phyloP scores from a whole-genome alignment of 108 stramenopile genomes.

The Cyclotella atomus region DNA sequence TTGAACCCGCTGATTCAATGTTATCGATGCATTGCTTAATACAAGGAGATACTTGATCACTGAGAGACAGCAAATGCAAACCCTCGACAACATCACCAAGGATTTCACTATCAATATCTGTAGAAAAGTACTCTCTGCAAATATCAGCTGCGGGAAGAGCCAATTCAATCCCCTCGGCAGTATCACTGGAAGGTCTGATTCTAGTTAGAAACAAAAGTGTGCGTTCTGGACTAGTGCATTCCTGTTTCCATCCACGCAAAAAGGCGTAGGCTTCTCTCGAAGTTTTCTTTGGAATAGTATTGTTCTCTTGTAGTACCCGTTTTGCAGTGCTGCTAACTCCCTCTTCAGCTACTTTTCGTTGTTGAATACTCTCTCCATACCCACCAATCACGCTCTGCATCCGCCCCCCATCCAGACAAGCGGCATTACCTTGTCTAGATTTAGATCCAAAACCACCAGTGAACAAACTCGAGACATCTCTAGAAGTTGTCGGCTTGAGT shows the following conservation, averaged over 20 bases:
- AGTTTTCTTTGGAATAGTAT: constrained; percentile 34
- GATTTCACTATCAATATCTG: constrained; percentile 39
- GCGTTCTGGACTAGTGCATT: constrained; percentile 24
- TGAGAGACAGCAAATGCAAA: constrained; percentile 27
- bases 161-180: neutral
- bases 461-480: constrained; percentile 44
- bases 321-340: neutral
- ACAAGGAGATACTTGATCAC: neutral
- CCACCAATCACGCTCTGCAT: constrained; percentile 17
- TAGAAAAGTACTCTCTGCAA: constrained; percentile 35
- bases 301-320: neutral
- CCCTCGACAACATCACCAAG: constrained; percentile 31
- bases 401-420: neutral
- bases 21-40: neutral
- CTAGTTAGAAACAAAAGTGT: constrained; percentile 29
- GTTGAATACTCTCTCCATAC: constrained; percentile 14
- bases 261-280: constrained; percentile 32
- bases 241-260: constrained; percentile 25
- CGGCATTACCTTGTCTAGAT: neutral
- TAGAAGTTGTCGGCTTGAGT: constrained; percentile 35
- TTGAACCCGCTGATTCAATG: constrained; percentile 1
- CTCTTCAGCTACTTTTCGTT: constrained; percentile 4
- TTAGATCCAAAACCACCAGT: constrained; percentile 20
- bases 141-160: constrained; percentile 12
- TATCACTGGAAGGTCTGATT: neutral